Conservation (phyloP, 306 rosid species). For the Erythrophleum fordii region DNA sequence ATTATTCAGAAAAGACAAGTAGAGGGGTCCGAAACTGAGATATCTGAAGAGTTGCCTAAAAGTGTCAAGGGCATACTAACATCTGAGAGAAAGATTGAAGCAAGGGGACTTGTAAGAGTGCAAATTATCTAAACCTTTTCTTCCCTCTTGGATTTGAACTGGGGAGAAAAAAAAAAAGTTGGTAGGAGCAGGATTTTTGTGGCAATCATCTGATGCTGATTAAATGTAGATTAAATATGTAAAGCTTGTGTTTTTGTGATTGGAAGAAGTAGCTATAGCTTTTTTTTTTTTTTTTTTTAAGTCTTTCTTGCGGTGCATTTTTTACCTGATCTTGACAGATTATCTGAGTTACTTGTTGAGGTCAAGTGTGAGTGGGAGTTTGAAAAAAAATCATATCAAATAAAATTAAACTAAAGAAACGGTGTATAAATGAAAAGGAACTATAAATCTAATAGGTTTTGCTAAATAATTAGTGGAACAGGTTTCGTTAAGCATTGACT, state of each 20-base stretch:
- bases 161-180: background rate
- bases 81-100: constrained; percentile 58
- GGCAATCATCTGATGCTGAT: constrained; percentile 24
- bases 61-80: constrained; percentile 49
- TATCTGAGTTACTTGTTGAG: too few relatives aligned
- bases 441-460: too few relatives aligned
- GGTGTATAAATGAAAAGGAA: too few relatives aligned
- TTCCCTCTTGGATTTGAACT: background rate
- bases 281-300: too few relatives aligned
- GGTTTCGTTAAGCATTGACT: too few relatives aligned
- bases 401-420: too few relatives aligned
- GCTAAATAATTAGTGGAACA: too few relatives aligned
- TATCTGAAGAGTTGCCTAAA: constrained; percentile 46
- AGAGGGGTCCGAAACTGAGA: constrained; percentile 44
- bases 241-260: constrained; percentile 39
- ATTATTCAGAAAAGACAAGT: constrained; percentile 63
- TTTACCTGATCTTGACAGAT: too few relatives aligned
- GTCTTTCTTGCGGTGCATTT: too few relatives aligned
- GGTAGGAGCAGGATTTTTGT: constrained; percentile 27
- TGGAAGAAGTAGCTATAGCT: background rate
- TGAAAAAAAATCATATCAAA: too few relatives aligned
- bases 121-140: background rate
- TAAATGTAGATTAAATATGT: constrained; percentile 38
- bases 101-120: constrained; percentile 52
- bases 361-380: too few relatives aligned